Evolutionary conservation across 2,329 filamentous ascomycete genomes (phyloP), one percentile per base, ranked within the genome.

Genomic region (Phialocephala subalpina): DNA sequence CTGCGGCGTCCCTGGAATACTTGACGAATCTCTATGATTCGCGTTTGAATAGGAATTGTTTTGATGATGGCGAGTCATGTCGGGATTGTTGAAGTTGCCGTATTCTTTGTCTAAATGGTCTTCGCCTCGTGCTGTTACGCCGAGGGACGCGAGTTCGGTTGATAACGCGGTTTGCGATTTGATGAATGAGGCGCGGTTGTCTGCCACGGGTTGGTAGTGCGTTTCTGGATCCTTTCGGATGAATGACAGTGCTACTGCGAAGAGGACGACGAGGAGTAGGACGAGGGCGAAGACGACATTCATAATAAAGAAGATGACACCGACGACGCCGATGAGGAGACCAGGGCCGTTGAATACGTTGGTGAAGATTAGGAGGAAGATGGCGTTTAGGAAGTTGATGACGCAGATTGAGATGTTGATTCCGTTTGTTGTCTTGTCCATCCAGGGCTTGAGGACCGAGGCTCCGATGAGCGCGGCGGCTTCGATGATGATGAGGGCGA

Each of bases 371-470:
- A 98, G 84, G 47, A 97, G 83, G 83, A 97, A 97, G 78, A 97
- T 90, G 64, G 91, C 87, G 80, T 96, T 97, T 75, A 97, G 78
- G 79, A 97, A 97, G 83, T 97, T 97, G 80, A 97, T 85, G 55
- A 88, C 91, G 69, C 90, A 91, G 74, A 97, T 97, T 67, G 93
- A 87, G 75, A 98, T 97, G 81, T 97, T 97, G 86, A 97, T 97
- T 57, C 90, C 90, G 80, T 97, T 98, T 67, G 93, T 97, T 82
- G 94, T 95, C 87, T 97, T 97, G 84, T 97, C 95, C 95, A 98
- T 98, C 91, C 93, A 98, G 22, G 95, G 95, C 65, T 93, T 90
- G 71, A 97, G 82, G 61, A 97, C 90, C 65, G 89, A 91, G 63
- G 93, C 89, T 20, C 82, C 89, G 73, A 97, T 91, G 64, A 98